Base-by-base conservation (phyloP, 768 basidiomycete species). In the Lentinus brumalis region DNA sequence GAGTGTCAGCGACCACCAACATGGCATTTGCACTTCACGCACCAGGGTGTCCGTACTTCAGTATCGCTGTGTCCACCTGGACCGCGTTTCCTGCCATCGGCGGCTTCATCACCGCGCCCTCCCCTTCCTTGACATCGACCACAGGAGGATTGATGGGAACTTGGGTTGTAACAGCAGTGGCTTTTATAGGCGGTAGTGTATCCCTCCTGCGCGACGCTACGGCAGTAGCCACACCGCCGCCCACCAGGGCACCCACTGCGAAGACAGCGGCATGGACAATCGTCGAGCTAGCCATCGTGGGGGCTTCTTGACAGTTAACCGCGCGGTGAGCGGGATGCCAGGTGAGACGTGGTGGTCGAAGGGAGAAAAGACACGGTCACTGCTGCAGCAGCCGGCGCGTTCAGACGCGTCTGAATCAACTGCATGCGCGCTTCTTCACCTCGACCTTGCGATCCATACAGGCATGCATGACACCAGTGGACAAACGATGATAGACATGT, bases 1-100 rank as follows among this genome's bases (percentile, higher is more conserved):
- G 39, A 57, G 50, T 38, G 31, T 35, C 18, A 57, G 53, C 14
- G 44, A 5, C 8, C n/a, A n/a, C 6, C 18, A 38, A 51, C 35
- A 35, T 11, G 11, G 38, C 10, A 49, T n/a, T 47, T 18, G 5
- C 10, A 15, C 12, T 21, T 47, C 30, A 72, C 82, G 63, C 61
- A 92, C 92, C 92, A 65, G 93, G 94, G 70, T 92, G 82, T 9
- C 92, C 92, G 67, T 91, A 87, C 70, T 87, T 94, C 60, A 94
- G 74, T 3, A 87, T 80, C 3, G 81, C 70, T 0, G 69, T 60
- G 51, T 68, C 66, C 9, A 66, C 64, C 45, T 64, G 62, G 31
- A 71, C 69, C 3, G 65, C 31, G 16, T 68, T 62, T 18, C 67
- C 71, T 32, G 35, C 35, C 3, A 70, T 70, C 50, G 73, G 67